Conservation (phyloP, 2,329 filamentous ascomycete genomes). For the Fusarium sambucinum region DNA sequence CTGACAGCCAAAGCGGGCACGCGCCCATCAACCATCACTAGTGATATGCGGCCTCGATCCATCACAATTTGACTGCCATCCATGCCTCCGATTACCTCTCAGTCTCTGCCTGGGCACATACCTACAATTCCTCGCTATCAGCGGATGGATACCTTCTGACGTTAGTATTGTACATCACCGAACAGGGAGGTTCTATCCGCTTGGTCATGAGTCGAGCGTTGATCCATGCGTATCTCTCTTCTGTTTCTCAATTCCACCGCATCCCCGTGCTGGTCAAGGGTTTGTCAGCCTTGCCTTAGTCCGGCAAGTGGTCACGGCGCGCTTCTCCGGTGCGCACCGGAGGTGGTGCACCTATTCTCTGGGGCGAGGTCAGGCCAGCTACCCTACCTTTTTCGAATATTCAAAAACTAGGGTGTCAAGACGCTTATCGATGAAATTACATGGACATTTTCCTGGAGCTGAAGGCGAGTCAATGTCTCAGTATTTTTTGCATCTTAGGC, state of each 20-base stretch:
- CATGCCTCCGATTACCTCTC: constrained; percentile 1
- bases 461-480: neutral
- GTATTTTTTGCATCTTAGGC: neutral
- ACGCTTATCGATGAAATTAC: neutral
- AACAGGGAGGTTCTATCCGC: neutral
- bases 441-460: neutral
- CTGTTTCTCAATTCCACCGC: constrained; percentile 4
- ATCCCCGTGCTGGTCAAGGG: constrained; percentile 12
- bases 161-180: neutral
- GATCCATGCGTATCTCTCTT: constrained; percentile 17
- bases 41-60: constrained; percentile 35
- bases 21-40: constrained; percentile 30
- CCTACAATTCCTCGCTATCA: constrained; percentile 4
- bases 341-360: constrained; percentile 19
- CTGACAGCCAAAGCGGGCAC: constrained; percentile 41
- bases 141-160: constrained; percentile 4
- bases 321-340: constrained; percentile 36
- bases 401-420: neutral
- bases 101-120: neutral
- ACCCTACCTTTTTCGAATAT: constrained; percentile 13
- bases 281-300: constrained; percentile 38
- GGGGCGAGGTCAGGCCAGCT: constrained; percentile 17
- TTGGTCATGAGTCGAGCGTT: constrained; percentile 14
- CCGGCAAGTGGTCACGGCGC: constrained; percentile 10
- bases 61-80: constrained; percentile 39